phyloP scores from a whole-genome alignment of 2,329 filamentous ascomycete genomes.

The Microcyclosporella mali region DNA sequence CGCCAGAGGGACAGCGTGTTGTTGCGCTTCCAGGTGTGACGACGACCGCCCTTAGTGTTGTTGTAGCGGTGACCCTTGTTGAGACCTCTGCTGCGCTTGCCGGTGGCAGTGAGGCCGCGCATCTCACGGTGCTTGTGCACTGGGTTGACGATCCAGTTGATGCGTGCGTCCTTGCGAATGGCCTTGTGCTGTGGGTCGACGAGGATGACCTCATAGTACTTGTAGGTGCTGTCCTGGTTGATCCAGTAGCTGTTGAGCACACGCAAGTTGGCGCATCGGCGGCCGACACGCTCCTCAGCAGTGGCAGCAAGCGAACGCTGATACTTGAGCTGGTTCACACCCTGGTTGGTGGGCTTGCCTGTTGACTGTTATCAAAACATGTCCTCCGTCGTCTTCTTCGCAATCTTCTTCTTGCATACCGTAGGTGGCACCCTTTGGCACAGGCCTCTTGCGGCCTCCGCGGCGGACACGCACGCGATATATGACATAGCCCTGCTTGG shows the following conservation, averaged over 20 bases:
- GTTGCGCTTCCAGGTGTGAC: constrained; percentile 99
- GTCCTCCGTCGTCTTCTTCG: constrained; percentile 2
- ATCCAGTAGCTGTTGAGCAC: constrained; percentile 99
- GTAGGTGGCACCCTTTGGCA: constrained; percentile 96
- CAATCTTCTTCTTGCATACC: constrained; percentile 53
- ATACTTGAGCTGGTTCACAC: constrained; percentile 99
- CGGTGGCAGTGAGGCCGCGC: constrained; percentile 93
- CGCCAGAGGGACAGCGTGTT: constrained; percentile 99
- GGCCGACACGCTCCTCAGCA: constrained; percentile 99
- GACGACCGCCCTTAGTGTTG: constrained; percentile 93
- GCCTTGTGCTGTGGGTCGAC: constrained; percentile 99
- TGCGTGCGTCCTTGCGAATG: constrained; percentile 96
- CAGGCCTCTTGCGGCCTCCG: constrained; percentile 97
- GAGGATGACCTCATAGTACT: constrained; percentile 99
- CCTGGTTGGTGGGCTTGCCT: constrained; percentile 99
- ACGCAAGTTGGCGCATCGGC: constrained; percentile 96
- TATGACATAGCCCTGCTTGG: constrained; percentile 99
- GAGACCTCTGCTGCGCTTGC: constrained; percentile 99
- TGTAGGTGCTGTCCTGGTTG: constrained; percentile 99
- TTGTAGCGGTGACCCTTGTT: constrained; percentile 99
- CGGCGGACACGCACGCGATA: constrained; percentile 98
- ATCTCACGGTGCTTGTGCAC: constrained; percentile 99
- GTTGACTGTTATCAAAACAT: constrained; percentile 29
- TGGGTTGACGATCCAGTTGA: constrained; percentile 99
- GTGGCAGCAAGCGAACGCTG: constrained; percentile 97